A percentile compares a stretch with the other conserved stretches of the same genome.
These are phyloP conservation scores for Noccaea caerulescens DNA, from an alignment of 345 rosid species.

Conservation along the genomic window DNA sequence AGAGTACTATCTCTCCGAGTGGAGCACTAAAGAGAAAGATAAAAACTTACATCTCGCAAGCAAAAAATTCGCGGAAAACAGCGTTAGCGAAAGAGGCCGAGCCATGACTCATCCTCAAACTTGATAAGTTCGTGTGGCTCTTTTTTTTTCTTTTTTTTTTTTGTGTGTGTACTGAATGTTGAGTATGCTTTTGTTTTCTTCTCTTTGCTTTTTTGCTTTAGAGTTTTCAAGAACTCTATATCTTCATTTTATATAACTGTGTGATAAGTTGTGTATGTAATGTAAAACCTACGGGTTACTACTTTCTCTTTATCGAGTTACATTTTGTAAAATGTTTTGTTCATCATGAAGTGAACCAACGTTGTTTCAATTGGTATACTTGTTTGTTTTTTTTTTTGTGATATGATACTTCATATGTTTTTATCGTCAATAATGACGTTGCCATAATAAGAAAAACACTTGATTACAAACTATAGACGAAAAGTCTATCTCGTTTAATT, in stretches of 20 bases:
- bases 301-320: not conserved
- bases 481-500: too few species aligned
- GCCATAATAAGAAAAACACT: not conserved
- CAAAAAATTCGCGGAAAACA: slow-evolving; percentile 72
- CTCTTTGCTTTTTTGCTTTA: not conserved
- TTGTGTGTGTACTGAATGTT: not conserved
- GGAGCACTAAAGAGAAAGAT: slow-evolving; percentile 60
- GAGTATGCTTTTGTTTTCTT: not conserved
- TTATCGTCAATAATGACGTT: not conserved
- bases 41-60: slow-evolving; percentile 61
- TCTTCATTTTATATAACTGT: not conserved
- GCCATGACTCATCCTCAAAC: slow-evolving; percentile 33
- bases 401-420: not conserved
- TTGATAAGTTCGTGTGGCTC: not conserved
- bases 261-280: slow-evolving; percentile 24
- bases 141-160: not conserved
- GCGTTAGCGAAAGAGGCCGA: slow-evolving; percentile 69
- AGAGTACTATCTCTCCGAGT: slow-evolving; percentile 77
- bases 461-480: too few species aligned
- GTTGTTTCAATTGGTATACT: not conserved
- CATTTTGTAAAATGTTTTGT: slow-evolving; percentile 3
- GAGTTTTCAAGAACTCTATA: slow-evolving; percentile 10
- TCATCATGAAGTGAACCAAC: slow-evolving; percentile 8
- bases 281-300: slow-evolving; percentile 21
- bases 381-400: not conserved